Evolutionary conservation across 2,329 filamentous ascomycete genomes (phyloP).

Genomic region (Ophiostoma triangulosporum): DNA sequence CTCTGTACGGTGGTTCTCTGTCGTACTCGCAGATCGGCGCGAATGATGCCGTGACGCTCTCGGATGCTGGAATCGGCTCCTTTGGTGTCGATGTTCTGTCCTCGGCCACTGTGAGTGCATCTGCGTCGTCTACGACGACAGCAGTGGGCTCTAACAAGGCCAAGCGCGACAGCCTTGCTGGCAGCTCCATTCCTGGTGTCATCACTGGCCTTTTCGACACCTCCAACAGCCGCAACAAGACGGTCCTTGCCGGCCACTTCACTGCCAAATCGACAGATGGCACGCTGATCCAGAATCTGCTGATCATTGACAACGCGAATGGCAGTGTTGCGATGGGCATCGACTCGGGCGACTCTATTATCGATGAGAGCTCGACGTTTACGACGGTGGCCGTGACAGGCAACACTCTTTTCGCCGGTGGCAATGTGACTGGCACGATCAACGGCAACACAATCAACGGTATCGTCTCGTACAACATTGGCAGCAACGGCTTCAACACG

Average conservation of each 20-base stretch:
- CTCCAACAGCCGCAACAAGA: constrained; percentile 56
- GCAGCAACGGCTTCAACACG: constrained; percentile 44
- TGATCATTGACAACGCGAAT: constrained; percentile 67
- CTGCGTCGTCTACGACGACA: constrained; percentile 19
- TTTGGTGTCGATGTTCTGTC: constrained; percentile 44
- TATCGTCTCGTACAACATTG: constrained; percentile 67
- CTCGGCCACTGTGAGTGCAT: constrained; percentile 13
- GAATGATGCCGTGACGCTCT: constrained; percentile 57
- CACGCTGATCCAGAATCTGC: constrained; percentile 62
- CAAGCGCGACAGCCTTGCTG: constrained; percentile 33
- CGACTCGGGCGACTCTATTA: constrained; percentile 41
- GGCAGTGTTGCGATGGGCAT: constrained; percentile 56
- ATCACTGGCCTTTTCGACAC: constrained; percentile 65
- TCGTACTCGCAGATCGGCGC: constrained; percentile 60
- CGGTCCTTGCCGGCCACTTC: constrained; percentile 81
- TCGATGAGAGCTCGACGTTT: constrained; percentile 64
- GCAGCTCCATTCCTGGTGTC: constrained; percentile 47
- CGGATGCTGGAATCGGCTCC: constrained; percentile 35
- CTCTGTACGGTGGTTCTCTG: constrained; percentile 74
- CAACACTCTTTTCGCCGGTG: constrained; percentile 68
- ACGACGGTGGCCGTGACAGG: constrained; percentile 53
- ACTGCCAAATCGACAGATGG: constrained; percentile 54
- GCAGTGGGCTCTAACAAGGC: constrained; percentile 23
- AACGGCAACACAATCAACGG: constrained; percentile 52
- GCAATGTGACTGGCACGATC: constrained; percentile 59